Evolutionary conservation across 2,329 filamentous ascomycete species (phyloP), one percentile per base, ranked within the genome.

Genomic region (Coniochaeta sp.): DNA sequence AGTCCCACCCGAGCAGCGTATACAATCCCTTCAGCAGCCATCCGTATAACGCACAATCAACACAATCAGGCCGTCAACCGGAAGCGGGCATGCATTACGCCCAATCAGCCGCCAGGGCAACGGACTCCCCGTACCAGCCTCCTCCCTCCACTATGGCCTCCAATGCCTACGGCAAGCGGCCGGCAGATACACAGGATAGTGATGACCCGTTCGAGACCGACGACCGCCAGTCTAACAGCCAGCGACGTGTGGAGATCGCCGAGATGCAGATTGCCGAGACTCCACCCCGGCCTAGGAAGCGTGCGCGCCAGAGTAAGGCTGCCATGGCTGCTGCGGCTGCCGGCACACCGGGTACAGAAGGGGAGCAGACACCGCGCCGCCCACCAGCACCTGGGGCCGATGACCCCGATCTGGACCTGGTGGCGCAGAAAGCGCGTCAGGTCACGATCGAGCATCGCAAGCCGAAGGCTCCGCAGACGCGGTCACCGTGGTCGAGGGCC

Each of bases 401-500:
- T 18, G 56, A 58, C 24, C 53, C 54, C 1, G 63, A 66, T 52
- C 56, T 62, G 10, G 61, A 62, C 7, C 56, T 57, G 0, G 45
- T 67, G 30, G 54, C 56, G 14, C 58, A 62, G 52, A 56, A 53
- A 16, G 59, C 51, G 26, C 56, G 45, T 50, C 64, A 53, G 53
- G 63, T 57, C 50, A 62, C 56, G 45, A 58, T 62, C 6, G 62
- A 60, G 10, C 56, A 65, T 46, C 62, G 61, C 14, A 61, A 63
- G 38, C 58, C 57, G n/a, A 65, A 63, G 49, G 56, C 62, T 53
- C 62, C 60, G 6, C 70, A 71, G 58, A 52, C 54, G 38, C 66
- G 67, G 48, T 59, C 57, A 42, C 58, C 61, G 7, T 81, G 78
- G 78, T 68, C 68, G 26, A 58, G 65, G 9, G 51, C 60, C 7